Conservation (phyloP, 1,139 yeast genomes). For the Hyphopichia wangnamkhiaoensis region DNA sequence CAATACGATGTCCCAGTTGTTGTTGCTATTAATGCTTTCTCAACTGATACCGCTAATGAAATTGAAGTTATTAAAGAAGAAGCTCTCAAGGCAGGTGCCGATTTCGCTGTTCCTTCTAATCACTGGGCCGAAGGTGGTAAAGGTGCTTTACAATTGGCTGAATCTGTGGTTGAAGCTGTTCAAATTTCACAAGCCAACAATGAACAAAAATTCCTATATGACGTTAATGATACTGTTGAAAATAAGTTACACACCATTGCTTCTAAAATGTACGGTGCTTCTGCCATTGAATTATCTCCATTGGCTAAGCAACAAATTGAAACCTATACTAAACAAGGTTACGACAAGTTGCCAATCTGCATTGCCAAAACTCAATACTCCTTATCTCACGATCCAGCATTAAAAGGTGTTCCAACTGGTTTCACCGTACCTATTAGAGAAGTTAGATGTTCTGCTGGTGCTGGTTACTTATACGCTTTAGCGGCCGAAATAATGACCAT, state of each 20-base stretch:
- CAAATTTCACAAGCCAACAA: constrained; percentile 27
- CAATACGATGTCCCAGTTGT: constrained; percentile 76
- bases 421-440: constrained; percentile 80
- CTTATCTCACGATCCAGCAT: constrained; percentile 75
- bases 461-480: constrained; percentile 78
- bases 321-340: constrained; percentile 68
- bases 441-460: constrained; percentile 78
- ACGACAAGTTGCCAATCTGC: constrained; percentile 74
- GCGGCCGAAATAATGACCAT: constrained; percentile 85
- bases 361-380: constrained; percentile 86
- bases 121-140: constrained; percentile 84
- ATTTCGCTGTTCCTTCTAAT: constrained; percentile 70
- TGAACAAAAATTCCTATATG: constrained; percentile 59
- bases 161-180: constrained; percentile 66
- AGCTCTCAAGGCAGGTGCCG: constrained; percentile 73
- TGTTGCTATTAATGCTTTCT: constrained; percentile 77
- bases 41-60: constrained; percentile 70
- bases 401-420: constrained; percentile 80
- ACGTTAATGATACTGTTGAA: constrained; percentile 61
- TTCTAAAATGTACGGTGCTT: constrained; percentile 75
- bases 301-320: constrained; percentile 68
- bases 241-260: constrained; percentile 66
- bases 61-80: constrained; percentile 61
- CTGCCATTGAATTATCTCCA: constrained; percentile 64
- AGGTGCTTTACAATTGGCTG: constrained; percentile 70